Base-by-base conservation (phyloP, 2,329 filamentous ascomycete species). In the Ascocoryne sarcoides region DNA sequence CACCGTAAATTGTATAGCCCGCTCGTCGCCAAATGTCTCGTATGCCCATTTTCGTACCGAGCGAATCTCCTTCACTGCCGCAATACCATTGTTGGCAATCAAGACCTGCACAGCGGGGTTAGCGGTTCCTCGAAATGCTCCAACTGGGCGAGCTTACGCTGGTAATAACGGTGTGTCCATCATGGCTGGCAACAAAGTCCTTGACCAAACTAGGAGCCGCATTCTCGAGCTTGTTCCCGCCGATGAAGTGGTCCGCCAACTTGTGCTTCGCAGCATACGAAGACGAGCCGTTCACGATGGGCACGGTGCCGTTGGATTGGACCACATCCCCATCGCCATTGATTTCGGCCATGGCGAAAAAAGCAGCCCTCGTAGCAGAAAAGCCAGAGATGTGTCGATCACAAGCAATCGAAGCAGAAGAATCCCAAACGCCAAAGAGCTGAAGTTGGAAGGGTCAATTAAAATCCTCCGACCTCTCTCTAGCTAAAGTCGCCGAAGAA, bases 11-110 rank as follows among this genome's bases (percentile, higher is more conserved):
- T 96, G 89, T 61, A 98, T 95, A 57, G 90, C 92, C 60, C 84
- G 79, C 73, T 98, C 92, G 68, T 98, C 89, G 69, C 92, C 90
- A 62, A 98, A 98, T 5, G 86, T 94, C 70, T 98, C 92, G 79
- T 98, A 98, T 47, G 92, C 92, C 92, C 92, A 98, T 89, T 96
- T 98, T 66, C 92, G 84, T 61, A 98, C 90, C 45, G 90, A 96
- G 65, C 92, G 82, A 63, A 98, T 98, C 68, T 98, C 92, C 69
- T 98, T 98, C 65, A 98, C 92, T 61, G 92, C 92, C 37, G 92
- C 92, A 65, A 98, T 98, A 75, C 92, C 92, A 71, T 98, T 98
- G 74, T 98, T 98, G 63, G 92, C 92, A 66, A 98, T 98, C 51
- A 98, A 76, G 40, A 96, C 88, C 90, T 96, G 59, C 54, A 40